phyloP scores from a whole-genome alignment of 1,284 basidiomycete species.

The Melampsora americana region DNA sequence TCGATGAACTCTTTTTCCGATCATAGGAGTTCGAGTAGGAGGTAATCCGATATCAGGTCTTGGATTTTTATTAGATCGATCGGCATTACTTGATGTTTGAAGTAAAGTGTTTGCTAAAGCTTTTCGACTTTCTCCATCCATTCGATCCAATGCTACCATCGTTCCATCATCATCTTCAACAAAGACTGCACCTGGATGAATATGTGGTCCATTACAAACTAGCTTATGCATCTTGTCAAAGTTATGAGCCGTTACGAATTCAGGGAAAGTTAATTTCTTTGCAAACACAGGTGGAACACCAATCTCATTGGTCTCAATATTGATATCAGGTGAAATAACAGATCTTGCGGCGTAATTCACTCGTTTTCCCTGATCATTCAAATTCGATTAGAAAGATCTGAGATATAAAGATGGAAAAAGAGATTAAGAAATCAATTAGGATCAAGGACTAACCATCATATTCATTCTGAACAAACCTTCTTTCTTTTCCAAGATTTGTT shows the following conservation, averaged over 20 bases:
- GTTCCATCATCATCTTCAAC: constrained; percentile 93
- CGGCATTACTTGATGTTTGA: constrained; percentile 74
- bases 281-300: constrained; percentile 98
- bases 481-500: constrained; percentile 97
- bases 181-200: constrained; percentile 88
- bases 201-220: constrained; percentile 85
- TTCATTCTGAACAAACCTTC: constrained; percentile 97
- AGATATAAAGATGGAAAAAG: constrained; percentile 25
- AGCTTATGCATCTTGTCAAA: constrained; percentile 82
- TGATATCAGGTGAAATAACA: constrained; percentile 98
- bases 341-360: constrained; percentile 99
- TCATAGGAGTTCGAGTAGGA: constrained; percentile 54
- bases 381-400: not conserved
- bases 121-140: constrained; percentile 79
- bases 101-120: constrained; percentile 96
- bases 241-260: constrained; percentile 90
- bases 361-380: constrained; percentile 75
- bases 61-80: constrained; percentile 56
- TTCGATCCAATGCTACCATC: constrained; percentile 76
- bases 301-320: constrained; percentile 99
- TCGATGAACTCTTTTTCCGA: constrained; percentile 97
- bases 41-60: constrained; percentile 57
- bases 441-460: constrained; percentile 77
- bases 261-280: constrained; percentile 92
- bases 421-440: constrained; percentile 18